phyloP scores from a whole-genome alignment of 345 rosid genomes.

The Anastatica hierochuntica region DNA sequence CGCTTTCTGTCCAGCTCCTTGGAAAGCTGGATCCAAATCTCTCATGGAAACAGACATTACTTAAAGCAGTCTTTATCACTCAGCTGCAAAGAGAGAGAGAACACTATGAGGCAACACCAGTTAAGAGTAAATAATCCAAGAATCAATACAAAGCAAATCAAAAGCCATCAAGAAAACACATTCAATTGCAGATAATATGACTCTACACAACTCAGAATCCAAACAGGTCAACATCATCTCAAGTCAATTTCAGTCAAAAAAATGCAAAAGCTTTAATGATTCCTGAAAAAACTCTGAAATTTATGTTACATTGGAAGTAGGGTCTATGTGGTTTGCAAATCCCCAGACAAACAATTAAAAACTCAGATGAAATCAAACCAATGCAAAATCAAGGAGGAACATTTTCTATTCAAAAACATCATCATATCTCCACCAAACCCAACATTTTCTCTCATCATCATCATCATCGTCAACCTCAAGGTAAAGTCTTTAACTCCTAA shows the following conservation, averaged over 20 bases:
- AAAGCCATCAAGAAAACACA: background rate
- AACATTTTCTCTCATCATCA: background rate
- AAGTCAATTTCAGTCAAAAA: slow-evolving; percentile 17
- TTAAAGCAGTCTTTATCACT: slow-evolving; percentile 26
- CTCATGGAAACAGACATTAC: slow-evolving; percentile 99
- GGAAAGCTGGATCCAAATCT: slow-evolving; percentile 95
- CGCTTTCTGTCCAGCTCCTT: slow-evolving; percentile 96
- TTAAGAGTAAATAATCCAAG: no score
- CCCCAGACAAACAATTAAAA: slow-evolving; percentile 19
- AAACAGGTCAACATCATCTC: slow-evolving; percentile 22
- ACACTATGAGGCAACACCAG: slow-evolving; percentile 8
- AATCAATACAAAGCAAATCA: slow-evolving; percentile 4
- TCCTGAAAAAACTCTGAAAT: background rate
- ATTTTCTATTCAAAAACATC: slow-evolving; percentile 11
- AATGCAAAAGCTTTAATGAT: no score
- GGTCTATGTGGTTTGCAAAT: slow-evolving; percentile 10
- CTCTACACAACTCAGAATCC: no score
- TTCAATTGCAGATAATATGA: background rate
- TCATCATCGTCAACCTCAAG: background rate
- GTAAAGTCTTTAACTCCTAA: slow-evolving; percentile 13
- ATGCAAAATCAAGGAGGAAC: background rate
- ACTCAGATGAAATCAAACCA: no score
- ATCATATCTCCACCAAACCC: slow-evolving; percentile 16
- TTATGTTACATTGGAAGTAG: slow-evolving; percentile 18
- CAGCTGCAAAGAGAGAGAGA: slow-evolving; percentile 27